Evolutionary conservation across 1,284 basidiomycete genomes (phyloP), one percentile per base, ranked within the genome.

Genomic region (Tranzscheliella williamsii): DNA sequence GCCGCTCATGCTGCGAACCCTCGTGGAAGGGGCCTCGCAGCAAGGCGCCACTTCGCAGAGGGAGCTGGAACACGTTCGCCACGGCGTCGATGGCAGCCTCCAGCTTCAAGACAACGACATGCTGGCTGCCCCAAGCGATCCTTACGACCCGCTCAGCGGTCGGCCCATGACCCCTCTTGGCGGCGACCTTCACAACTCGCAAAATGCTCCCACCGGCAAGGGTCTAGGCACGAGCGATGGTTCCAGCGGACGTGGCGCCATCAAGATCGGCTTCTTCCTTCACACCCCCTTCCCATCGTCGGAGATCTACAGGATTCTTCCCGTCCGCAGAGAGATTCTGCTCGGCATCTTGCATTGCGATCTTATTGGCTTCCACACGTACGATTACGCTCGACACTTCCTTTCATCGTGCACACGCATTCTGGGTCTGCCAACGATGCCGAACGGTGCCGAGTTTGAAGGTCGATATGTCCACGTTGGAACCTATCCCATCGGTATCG

Each of bases 381-480:
- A 96, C 79, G 95, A 98, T 80, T 99, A 99, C 75, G 94, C 94
- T 1, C 91, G 95, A 21, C 94, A 99, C 80, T 99, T 99, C 84
- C 83, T 99, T 31, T 96, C 93, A 2, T 94, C 92, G 26, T 97
- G 94, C 80, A 96, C 94, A 2, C 89, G 95, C 38, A 94, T 98
- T 64, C 86, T 98, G 18, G 89, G 88, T 23, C 82, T 97, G n/a
- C 87, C 91, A 4, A 96, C 94, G 1, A 93, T 96, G 87, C 94
- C 94, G 5, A 98, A 98, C 78, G 92, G 94, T 17, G 67, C 96
- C 70, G 91, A 95, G 73, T 94, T 95, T 70, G 91, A 91, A 71
- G 92, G 92, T 16, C 87, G 91, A 16, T 86, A 95, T 60, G 92
- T 90, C 13, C 92, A 96, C 72, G 94, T 98, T 54, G 95, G 94